Percentiles rank a stretch among this genome's conserved stretches.
Evolutionary conservation across 2,329 filamentous ascomycete species (phyloP).

Genomic region (Fusarium sp.): DNA sequence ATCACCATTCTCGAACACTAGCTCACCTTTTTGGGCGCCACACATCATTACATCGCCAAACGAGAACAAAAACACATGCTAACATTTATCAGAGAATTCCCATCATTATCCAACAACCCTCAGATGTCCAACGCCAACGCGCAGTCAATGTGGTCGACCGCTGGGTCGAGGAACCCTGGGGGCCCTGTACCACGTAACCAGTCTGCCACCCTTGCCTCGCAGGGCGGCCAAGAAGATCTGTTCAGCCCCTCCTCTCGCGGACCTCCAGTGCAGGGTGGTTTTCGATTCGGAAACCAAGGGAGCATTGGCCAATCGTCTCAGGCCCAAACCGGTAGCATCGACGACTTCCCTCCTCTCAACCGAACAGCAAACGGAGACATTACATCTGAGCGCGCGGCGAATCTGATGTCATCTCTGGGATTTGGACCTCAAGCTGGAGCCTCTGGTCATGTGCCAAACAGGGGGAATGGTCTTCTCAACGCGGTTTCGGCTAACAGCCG

Average conservation of each 20-base stretch:
- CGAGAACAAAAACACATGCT: constrained; percentile 1
- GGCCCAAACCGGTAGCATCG: constrained; percentile 57
- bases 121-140: constrained; percentile 59
- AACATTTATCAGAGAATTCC: constrained; percentile 67
- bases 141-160: constrained; percentile 63
- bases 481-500: constrained; percentile 68
- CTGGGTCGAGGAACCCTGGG: constrained; percentile 57
- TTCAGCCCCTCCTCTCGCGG: constrained; percentile 54
- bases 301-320: constrained; percentile 55
- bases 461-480: constrained; percentile 69
- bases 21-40: neutral
- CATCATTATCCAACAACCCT: constrained; percentile 68
- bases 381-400: constrained; percentile 61
- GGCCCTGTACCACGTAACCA: constrained; percentile 61
- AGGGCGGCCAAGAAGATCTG: constrained; percentile 58
- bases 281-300: constrained; percentile 62
- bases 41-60: neutral
- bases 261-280: constrained; percentile 55
- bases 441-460: constrained; percentile 50
- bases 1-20: neutral
- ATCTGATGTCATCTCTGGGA: constrained; percentile 61
- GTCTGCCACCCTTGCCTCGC: constrained; percentile 59
- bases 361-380: constrained; percentile 65
- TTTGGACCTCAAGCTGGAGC: constrained; percentile 59
- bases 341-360: constrained; percentile 70